These are phyloP conservation scores for Heterobasidion irregulare DNA, from an alignment of 1,284 basidiomycete genomes.

Conservation along the genomic window DNA sequence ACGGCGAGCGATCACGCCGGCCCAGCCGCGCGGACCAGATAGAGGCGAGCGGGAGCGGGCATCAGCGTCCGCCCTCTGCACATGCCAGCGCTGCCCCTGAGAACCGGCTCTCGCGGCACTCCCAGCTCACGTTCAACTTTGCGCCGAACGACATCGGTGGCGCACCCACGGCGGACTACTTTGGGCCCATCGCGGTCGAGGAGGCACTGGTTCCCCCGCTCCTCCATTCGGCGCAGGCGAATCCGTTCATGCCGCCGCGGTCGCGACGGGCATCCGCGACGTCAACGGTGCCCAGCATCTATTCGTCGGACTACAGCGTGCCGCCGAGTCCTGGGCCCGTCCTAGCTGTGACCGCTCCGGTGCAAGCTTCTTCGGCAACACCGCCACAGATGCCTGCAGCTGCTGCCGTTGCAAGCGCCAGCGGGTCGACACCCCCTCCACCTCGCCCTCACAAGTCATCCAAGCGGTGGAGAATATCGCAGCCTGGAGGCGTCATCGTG, in stretches of 20 bases:
- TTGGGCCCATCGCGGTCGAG: not conserved
- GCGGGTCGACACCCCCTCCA: not conserved
- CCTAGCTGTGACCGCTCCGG: not conserved
- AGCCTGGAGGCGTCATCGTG: not conserved
- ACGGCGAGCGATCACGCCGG: not conserved
- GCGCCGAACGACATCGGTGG: not conserved
- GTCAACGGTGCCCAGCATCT: not conserved
- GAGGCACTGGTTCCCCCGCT: not conserved
- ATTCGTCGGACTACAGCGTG: not conserved
- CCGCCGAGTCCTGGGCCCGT: not conserved
- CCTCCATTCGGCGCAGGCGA: conserved; percentile 1
- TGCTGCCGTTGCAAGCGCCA: not conserved
- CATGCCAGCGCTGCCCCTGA: not conserved
- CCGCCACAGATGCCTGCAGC: not conserved
- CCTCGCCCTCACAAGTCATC: conserved; percentile 1
- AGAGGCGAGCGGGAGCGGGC: not conserved
- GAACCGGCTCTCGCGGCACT: not conserved
- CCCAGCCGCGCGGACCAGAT: not conserved
- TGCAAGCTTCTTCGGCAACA: not conserved
- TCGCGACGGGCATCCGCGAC: not conserved
- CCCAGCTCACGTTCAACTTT: not conserved
- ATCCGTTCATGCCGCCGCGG: not conserved
- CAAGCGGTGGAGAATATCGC: not conserved
- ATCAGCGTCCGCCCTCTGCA: not conserved
- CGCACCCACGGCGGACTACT: not conserved